Evolutionary conservation across 2,329 filamentous ascomycete species (phyloP).

Genomic region (Hypoxylon sp.): DNA sequence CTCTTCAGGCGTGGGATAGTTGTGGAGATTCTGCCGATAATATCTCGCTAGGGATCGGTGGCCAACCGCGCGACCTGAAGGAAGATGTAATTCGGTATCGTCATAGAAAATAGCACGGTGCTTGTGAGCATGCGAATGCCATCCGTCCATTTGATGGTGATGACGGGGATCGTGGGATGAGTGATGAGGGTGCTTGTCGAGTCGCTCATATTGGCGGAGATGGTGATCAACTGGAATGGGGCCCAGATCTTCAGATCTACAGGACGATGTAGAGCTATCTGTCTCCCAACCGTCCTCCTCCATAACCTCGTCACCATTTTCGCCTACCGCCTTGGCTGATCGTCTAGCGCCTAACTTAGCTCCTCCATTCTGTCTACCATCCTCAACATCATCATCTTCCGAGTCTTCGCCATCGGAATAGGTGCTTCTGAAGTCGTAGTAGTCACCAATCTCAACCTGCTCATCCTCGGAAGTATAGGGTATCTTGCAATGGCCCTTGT

Average conservation of each 20-base stretch:
- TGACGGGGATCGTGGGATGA: conserved; percentile 78
- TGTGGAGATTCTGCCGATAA: conserved; percentile 92
- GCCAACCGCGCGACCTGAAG: conserved; percentile 88
- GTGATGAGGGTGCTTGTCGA: conserved; percentile 82
- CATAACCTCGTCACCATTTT: conserved; percentile 69
- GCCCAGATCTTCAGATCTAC: conserved; percentile 87
- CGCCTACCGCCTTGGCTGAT: conserved; percentile 65
- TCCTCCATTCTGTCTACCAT: conserved; percentile 69
- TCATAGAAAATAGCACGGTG: conserved; percentile 87
- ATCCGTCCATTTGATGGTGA: conserved; percentile 82
- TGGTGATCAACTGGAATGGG: conserved; percentile 82
- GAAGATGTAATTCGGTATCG: conserved; percentile 94
- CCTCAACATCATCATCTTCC: conserved; percentile 67
- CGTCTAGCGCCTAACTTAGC: conserved; percentile 79
- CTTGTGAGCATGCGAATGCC: conserved; percentile 86
- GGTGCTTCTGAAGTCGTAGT: conserved; percentile 96
- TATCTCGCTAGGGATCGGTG: conserved; percentile 91
- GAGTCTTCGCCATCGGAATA: conserved; percentile 86
- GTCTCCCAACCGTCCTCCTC: conserved; percentile 94
- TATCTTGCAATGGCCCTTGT: conserved; percentile 97
- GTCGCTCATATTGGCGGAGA: conserved; percentile 78
- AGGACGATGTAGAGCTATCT: conserved; percentile 89
- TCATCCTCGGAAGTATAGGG: conserved; percentile 90
- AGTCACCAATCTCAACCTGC: conserved; percentile 94
- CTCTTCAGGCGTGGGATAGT: conserved; percentile 84